phyloP scores from a whole-genome alignment of 148 eudicot species.

The Rhododendron griersonianum region DNA sequence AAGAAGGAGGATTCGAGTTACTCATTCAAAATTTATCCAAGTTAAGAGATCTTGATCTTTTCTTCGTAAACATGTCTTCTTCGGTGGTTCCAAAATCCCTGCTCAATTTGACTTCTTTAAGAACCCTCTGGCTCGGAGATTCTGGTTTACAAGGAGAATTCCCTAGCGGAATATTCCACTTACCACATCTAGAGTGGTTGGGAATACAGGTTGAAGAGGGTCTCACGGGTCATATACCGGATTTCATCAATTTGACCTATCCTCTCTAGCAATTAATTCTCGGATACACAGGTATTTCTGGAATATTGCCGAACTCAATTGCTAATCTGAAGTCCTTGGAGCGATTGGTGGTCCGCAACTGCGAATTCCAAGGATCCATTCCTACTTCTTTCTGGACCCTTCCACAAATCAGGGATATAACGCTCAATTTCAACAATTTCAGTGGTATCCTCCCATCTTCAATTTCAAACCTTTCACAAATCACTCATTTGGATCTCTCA shows the following conservation, averaged over 20 bases:
- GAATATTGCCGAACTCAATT: background rate
- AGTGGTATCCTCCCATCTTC: background rate
- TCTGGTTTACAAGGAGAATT: background rate
- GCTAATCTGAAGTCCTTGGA: background rate
- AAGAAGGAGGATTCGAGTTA: background rate
- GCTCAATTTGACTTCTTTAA: conserved; percentile 12
- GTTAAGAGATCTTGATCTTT: conserved; percentile 1
- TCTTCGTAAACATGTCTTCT: background rate
- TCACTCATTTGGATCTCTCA: background rate
- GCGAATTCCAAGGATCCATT: background rate
- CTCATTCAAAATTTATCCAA: conserved; percentile 3
- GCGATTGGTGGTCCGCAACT: background rate
- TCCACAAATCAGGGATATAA: background rate
- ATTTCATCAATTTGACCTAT: too few relatives aligned
- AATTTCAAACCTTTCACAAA: background rate
- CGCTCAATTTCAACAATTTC: background rate
- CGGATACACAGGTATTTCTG: background rate
- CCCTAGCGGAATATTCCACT: background rate
- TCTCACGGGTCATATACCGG: background rate
- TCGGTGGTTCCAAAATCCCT: conserved; percentile 1
- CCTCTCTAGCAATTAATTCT: background rate
- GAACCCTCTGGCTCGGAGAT: background rate
- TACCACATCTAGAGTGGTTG: background rate
- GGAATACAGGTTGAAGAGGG: background rate
- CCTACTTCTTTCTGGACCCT: background rate